Base-by-base conservation (phyloP, 2,329 filamentous ascomycete genomes). In the Pochonia chlamydosporia region DNA sequence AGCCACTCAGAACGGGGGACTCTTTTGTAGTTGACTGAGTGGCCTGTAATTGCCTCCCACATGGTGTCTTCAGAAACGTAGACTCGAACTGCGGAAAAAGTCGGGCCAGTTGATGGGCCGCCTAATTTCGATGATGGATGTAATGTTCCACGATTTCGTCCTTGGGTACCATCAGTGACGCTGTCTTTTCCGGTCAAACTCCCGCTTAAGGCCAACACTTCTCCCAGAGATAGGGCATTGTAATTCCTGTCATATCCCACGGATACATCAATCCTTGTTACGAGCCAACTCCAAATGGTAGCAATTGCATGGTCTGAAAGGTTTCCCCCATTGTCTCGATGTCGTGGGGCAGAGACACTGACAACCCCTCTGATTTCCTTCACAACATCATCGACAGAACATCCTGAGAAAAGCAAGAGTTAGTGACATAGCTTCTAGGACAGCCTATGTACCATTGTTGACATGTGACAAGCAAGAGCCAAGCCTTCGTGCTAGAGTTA, bases 21-120 rank as follows among this genome's bases (percentile, higher is more conserved):
- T 47, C 75, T 73, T 57, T 80, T 81, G 56, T 75, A 70, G 58
- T 84, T 79, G 9, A 77, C 68, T 6, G 72, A 71, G 59, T 84
- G 81, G 11, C 79, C 79, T 20, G 79, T 74, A 41, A 84, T 64
- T 3, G 73, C 73, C 57, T 76, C 72, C 81, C 81, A 84, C 59
- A 81, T 72, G 4, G 74, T 73, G 41, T 76, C 72, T 52, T 81
- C 73, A 0, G 75, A 73, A 13, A 77, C 72, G 48, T 71, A 72
- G 2, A 83, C 61, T 10, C 64, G 56, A 20, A 49, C 14, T 2
- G 16, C 23, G 8, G 37, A 26, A 39, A 43, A 21, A 3, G 30
- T n/a, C 13, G 10, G 18, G 8, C 23, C 4, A 10, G 40, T n/a
- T 20, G 39, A 13, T 21, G 20, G 3, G 4, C 36, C 37, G 9